Evolutionary conservation across 2,329 filamentous ascomycete species (phyloP).

Genomic region (Dendrostoma leiphaemia): DNA sequence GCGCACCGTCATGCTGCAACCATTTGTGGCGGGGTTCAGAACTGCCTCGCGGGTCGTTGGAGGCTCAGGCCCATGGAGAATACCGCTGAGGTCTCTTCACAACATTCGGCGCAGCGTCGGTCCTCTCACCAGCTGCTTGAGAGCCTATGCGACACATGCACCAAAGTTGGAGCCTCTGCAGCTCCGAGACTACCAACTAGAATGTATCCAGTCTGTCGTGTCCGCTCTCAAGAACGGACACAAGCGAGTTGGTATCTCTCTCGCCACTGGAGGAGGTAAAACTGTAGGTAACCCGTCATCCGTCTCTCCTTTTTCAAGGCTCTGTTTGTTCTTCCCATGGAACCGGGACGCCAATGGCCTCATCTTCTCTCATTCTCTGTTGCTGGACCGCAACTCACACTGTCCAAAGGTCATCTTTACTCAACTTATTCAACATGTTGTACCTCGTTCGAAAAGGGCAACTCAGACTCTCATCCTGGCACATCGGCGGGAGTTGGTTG

Average conservation of each 20-base stretch:
- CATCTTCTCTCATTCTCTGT: too few relatives aligned
- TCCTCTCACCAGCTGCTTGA: neutral
- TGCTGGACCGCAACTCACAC: neutral
- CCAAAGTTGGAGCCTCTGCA: conserved; percentile 12
- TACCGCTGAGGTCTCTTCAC: neutral
- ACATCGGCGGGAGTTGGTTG: conserved; percentile 88
- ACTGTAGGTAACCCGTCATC: conserved; percentile 54
- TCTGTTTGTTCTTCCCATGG: neutral
- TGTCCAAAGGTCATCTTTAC: conserved; percentile 83
- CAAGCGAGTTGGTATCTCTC: conserved; percentile 77
- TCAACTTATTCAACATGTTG: conserved; percentile 80
- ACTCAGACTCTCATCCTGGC: conserved; percentile 86
- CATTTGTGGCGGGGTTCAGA: conserved; percentile 4
- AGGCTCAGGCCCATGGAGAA: neutral
- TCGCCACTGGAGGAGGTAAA: conserved; percentile 87
- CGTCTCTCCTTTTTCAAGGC: neutral
- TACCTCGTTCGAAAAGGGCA: conserved; percentile 51
- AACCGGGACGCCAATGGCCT: neutral
- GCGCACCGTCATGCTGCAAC: conserved; percentile 15
- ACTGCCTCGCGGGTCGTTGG: neutral
- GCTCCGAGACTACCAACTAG: conserved; percentile 83
- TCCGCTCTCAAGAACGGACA: conserved; percentile 67
- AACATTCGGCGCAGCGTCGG: neutral
- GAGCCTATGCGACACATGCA: conserved; percentile 11
- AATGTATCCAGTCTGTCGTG: conserved; percentile 83